Conservation (phyloP, 495 filamentous ascomycete species). For the Aspergillus carlsbadensis region DNA sequence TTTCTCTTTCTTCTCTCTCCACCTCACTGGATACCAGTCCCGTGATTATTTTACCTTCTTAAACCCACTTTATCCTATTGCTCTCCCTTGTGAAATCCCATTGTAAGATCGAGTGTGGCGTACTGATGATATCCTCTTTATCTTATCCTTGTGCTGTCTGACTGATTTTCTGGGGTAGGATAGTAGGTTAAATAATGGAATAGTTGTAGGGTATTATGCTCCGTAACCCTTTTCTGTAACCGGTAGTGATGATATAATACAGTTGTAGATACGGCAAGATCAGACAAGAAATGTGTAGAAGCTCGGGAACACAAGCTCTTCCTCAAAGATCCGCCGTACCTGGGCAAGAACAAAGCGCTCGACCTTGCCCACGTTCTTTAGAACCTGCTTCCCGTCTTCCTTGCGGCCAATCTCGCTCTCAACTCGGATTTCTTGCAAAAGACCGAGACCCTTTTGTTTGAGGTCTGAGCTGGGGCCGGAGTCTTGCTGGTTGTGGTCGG, state of each 20-base stretch:
- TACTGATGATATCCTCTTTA: too few species aligned
- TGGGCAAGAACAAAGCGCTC: slow-evolving; percentile 97
- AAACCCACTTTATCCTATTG: neutral
- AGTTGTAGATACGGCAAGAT: slow-evolving; percentile 10
- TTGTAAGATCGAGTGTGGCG: too few species aligned
- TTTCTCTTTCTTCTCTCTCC: neutral
- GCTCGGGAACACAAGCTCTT: slow-evolving; percentile 96
- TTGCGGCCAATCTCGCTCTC: slow-evolving; percentile 96
- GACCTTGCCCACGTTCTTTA: slow-evolving; percentile 98
- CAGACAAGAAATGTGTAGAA: slow-evolving; percentile 96
- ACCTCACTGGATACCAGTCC: neutral
- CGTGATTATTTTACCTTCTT: neutral
- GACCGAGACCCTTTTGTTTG: slow-evolving; percentile 59
- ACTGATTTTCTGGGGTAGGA: too few species aligned
- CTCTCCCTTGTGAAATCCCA: too few species aligned
- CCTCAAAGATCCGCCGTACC: slow-evolving; percentile 94
- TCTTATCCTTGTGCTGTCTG: too few species aligned
- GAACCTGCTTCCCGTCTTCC: slow-evolving; percentile 84
- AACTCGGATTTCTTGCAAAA: slow-evolving; percentile 88
- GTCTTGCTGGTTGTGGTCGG: slow-evolving; percentile 35
- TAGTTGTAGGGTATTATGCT: too few species aligned
- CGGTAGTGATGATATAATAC: neutral
- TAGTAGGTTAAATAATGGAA: too few species aligned
- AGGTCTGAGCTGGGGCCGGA: slow-evolving; percentile 23
- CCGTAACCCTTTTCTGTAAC: neutral